Conservation (phyloP, 2,329 filamentous ascomycete species). For the Tolypocladium inflatum region DNA sequence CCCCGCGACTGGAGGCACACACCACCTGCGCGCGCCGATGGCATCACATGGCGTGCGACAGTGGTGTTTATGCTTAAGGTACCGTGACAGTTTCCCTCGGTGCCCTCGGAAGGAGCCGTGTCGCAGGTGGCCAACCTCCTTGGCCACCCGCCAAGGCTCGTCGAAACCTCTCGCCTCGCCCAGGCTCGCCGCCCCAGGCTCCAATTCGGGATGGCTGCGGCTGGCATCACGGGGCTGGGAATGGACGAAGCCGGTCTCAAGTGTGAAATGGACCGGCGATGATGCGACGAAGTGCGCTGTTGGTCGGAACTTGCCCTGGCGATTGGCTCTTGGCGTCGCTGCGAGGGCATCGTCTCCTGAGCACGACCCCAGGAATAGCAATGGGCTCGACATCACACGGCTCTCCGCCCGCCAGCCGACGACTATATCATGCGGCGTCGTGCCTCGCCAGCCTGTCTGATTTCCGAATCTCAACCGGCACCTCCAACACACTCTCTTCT, state of each 20-base stretch:
- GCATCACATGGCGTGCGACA: conserved; percentile 3
- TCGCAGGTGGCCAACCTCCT: not conserved
- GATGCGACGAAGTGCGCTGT: not conserved
- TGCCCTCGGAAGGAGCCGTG: not conserved
- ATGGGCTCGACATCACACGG: not conserved
- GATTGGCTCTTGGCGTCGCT: not conserved
- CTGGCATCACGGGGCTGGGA: conserved; percentile 1
- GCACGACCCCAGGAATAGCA: not conserved
- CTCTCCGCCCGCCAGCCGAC: not conserved
- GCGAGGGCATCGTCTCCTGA: not conserved
- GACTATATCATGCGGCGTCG: not conserved
- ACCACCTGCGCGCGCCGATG: not conserved
- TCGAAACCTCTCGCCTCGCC: not conserved
- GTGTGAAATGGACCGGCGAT: not conserved
- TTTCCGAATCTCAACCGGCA: not conserved
- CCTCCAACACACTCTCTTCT: conserved; percentile 7
- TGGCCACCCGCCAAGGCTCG: not conserved
- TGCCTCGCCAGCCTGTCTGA: not conserved
- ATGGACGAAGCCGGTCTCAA: conserved; percentile 10
- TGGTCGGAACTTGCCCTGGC: not conserved
- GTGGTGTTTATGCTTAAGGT: not conserved
- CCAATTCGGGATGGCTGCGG: not conserved
- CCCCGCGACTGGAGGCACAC: not conserved
- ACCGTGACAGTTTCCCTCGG: not conserved
- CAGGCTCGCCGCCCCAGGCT: not conserved